A percentile compares a stretch with the other conserved stretches of the same genome.
Evolutionary conservation across 2,329 filamentous ascomycete genomes (phyloP).

Genomic region (Polychaeton citri): DNA sequence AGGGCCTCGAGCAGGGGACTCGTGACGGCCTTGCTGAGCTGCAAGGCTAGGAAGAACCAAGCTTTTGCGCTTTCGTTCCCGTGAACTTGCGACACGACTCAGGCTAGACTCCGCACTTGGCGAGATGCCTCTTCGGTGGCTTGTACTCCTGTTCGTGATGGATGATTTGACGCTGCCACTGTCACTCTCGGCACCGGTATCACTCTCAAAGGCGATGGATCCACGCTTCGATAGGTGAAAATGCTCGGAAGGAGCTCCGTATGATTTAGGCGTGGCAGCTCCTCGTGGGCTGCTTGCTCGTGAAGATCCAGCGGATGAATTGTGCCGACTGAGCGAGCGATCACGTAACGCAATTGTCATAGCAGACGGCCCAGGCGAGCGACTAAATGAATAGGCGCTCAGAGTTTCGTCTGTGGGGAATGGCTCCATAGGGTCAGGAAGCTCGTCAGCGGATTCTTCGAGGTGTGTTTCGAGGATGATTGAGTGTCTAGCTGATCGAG

Average conservation of each 20-base stretch:
- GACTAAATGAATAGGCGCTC: conserved; percentile 19
- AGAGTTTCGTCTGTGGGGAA: conserved; percentile 1
- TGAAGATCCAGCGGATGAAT: conserved; percentile 59
- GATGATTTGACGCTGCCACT: conserved; percentile 70
- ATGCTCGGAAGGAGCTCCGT: conserved; percentile 43
- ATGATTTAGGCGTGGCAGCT: conserved; percentile 79
- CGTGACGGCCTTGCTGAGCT: conserved; percentile 69
- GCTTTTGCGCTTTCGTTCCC: conserved; percentile 76
- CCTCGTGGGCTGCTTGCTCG: conserved; percentile 82
- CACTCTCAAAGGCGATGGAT: conserved; percentile 71
- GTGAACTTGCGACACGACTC: conserved; percentile 60
- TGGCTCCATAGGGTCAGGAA: conserved; percentile 17
- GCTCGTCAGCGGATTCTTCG: conserved; percentile 35
- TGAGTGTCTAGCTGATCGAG: background rate
- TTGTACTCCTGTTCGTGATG: conserved; percentile 47
- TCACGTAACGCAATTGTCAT: conserved; percentile 45
- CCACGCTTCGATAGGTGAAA: conserved; percentile 56
- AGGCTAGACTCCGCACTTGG: conserved; percentile 76
- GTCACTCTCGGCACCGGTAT: conserved; percentile 72
- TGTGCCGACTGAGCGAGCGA: conserved; percentile 35
- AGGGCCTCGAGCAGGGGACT: conserved; percentile 69
- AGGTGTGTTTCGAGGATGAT: conserved; percentile 10
- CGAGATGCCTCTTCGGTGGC: conserved; percentile 60
- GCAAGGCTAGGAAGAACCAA: conserved; percentile 58
- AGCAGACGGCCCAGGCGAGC: conserved; percentile 28